A percentile compares a stretch with the other conserved stretches of the same genome.
Evolutionary conservation across 192 early-diverging fungal species (phyloP).

Genomic region (Backusella parvicylindrica): DNA sequence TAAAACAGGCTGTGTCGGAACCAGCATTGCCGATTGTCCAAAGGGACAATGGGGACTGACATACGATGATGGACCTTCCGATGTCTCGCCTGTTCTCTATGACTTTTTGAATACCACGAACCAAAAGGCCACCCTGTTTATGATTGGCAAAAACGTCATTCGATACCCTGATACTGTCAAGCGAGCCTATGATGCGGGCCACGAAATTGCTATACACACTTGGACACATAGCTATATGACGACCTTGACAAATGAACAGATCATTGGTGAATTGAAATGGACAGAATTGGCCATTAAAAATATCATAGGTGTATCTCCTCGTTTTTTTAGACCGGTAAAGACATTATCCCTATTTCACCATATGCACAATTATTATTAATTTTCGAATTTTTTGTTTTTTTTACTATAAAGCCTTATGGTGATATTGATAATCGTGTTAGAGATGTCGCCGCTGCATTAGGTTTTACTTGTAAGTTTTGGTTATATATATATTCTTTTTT

Average conservation of each 20-base stretch:
- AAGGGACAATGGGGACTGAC: conserved; percentile 56
- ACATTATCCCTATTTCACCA: background rate
- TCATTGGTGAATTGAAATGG: conserved; percentile 69
- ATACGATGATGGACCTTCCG: conserved; percentile 56
- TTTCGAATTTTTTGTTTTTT: background rate
- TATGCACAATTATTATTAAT: background rate
- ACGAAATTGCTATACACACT: conserved; percentile 43
- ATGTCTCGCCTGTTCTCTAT: conserved; percentile 40
- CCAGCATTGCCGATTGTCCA: conserved; percentile 41
- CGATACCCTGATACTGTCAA: conserved; percentile 37
- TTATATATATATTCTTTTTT: conserved; percentile 10
- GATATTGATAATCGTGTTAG: conserved; percentile 69
- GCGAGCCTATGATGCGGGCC: conserved; percentile 34
- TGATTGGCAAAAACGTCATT: conserved; percentile 49
- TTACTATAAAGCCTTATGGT: conserved; percentile 48
- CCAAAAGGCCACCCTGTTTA: conserved; percentile 53
- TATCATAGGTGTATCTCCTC: conserved; percentile 43
- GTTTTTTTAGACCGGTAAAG: conserved; percentile 43
- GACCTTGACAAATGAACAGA: conserved; percentile 58
- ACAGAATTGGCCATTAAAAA: conserved; percentile 57
- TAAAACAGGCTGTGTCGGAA: conserved; percentile 39
- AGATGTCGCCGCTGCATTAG: conserved; percentile 45
- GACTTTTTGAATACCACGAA: conserved; percentile 38
- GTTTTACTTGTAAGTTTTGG: conserved; percentile 24
- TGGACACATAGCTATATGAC: conserved; percentile 59